These are phyloP conservation scores for Vicia faba DNA, from an alignment of 306 rosid species.

Conservation along the genomic window DNA sequence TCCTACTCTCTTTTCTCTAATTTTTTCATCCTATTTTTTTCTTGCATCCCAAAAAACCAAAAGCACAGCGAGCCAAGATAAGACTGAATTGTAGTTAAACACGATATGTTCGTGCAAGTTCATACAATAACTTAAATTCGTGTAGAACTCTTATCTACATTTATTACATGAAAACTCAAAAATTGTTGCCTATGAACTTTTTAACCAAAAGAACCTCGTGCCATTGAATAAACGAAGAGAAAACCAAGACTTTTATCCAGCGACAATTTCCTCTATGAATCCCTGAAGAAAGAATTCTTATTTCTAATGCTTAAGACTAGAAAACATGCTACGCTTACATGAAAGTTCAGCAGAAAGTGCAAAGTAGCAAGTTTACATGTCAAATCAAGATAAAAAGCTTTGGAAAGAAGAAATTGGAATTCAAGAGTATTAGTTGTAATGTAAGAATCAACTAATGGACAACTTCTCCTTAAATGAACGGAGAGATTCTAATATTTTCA, in stretches of 20 bases:
- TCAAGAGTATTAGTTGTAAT: neutral
- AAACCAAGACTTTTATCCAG: neutral
- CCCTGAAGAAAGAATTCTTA: neutral
- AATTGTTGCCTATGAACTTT: neutral
- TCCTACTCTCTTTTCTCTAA: neutral
- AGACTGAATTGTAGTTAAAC: neutral
- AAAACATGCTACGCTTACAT: neutral
- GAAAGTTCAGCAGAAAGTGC: neutral
- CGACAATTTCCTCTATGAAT: neutral
- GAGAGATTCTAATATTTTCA: neutral
- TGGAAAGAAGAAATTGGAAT: neutral
- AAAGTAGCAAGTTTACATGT: neutral
- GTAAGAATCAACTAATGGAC: constrained; percentile 1
- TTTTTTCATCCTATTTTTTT: neutral
- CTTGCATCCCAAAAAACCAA: neutral
- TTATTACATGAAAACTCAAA: neutral
- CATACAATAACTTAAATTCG: constrained; percentile 12
- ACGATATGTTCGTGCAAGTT: neutral
- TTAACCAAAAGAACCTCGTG: neutral
- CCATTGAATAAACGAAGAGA: neutral
- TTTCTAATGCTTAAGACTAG: neutral
- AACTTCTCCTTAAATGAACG: neutral
- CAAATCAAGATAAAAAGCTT: constrained; percentile 1
- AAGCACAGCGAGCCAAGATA: neutral
- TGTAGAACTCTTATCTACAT: neutral